Evolutionary conservation across 2,329 filamentous ascomycete genomes (phyloP), one percentile per base, ranked within the genome.

Genomic region (Cladorrhinum sp.): DNA sequence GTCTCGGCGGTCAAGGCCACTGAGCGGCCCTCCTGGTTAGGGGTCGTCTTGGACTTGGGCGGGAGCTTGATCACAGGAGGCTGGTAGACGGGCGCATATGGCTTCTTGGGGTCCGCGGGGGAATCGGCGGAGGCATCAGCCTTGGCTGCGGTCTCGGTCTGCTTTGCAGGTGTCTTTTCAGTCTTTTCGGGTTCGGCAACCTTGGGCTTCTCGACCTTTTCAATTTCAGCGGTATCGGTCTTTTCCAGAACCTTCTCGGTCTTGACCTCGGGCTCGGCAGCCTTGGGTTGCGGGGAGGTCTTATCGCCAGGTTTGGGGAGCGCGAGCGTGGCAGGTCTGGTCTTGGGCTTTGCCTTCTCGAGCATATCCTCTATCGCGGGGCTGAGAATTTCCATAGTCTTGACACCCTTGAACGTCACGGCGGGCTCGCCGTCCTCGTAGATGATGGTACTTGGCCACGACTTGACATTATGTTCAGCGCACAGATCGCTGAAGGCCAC

Each of bases 401-500:
- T 91, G 33, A 80, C 81, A 33, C 92, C 93, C 16, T 79, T 79
- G 59, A 89, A 81, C 56, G 79, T 79, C 60, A 90, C 86, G 5
- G 86, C 74, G 52, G 84, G 76, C 68, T 89, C 81, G 59, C 92
- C 92, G 73, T 96, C 82, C 73, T 95, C 88, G 78, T 87, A 97
- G 10, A 98, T 79, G 21, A 86, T 77, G 50, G 96, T 90, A 1
- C 87, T 89, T 0, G 95, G 95, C 71, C 86, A 98, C 18, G 84
- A 85, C 54, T 74, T 71, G 58, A 98, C 82, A 1, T 85, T 79
- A 64, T 92, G 81, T 26, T 86, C 81, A 55, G 76, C 74, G 76
- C 95, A 99, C 14, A 91, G 79, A 72, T 96, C 91, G 61, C 85
- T 89, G 72, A 88, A 91, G 28, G 91, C 91, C 57, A 92, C 78